Evolutionary conservation across 192 early-diverging fungal genomes (phyloP), one percentile per base, ranked within the genome.

Genomic region (Funneliformis geosporum): DNA sequence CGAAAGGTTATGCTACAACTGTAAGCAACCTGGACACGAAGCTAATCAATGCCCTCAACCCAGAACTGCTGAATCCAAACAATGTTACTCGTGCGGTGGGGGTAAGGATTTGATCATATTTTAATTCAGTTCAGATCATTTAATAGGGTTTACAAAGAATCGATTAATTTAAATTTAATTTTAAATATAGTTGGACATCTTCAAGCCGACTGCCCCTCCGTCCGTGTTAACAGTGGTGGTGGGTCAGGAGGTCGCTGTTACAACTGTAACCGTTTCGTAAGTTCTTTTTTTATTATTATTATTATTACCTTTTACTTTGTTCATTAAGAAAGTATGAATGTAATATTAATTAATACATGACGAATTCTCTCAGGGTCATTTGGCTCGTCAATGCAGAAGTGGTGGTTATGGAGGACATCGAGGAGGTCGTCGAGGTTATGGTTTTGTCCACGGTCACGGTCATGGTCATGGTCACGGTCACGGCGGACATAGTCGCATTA

Each of bases 1-100:
- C 21, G 87, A 89, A 67, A 82, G 84, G 43, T 82, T 89, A n/a
- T 89, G 88, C 69, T 89, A 89, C 73, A 89, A 88, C 75, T 89
- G 88, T 71, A 88, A 88, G 75, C 80, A 85, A 42, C 61, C 88
- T 38, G 88, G 88, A 8, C 88, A 89, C 14, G 84, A 88, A 61
- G 84, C 87, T 16, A 87, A 81, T 40, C 64, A 83, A 42, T 89
- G 88, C 60, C 80, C 86, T 68, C 77, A 82, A 80, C 87, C 87
- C 25, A 85, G 83, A 21, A 84, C 84, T 23, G 76, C 82, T 5
- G 87, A 87, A 23, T 65, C 87, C 2, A 88, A 88, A 50, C 81
- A 86, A 71, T 89, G 88, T 43, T 89, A 88, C 68, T 76, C 80
- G 44, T 89, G 88, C 66, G 88, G 88, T 59, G 86, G 87, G 76